Conservation (phyloP, 768 basidiomycete genomes). For the Ephemerocybe angulata region DNA sequence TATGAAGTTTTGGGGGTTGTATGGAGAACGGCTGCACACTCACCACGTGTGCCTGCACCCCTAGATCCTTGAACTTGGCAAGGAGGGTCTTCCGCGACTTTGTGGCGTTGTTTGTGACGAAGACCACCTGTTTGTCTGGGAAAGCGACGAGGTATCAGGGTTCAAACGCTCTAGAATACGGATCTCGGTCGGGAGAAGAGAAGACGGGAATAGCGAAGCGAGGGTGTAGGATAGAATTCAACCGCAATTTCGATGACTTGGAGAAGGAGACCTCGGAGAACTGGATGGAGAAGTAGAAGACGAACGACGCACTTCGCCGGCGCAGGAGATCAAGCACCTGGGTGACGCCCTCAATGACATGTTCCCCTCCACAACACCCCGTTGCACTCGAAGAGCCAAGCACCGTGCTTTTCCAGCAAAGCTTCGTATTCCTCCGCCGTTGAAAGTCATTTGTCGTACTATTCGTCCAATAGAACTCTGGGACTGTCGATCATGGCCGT, state of each 20-base stretch:
- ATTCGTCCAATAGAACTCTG: neutral
- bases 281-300: slow-evolving; percentile 1
- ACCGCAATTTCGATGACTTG: no score
- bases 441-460: slow-evolving; percentile 33
- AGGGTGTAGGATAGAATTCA: no score
- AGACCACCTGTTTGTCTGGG: slow-evolving; percentile 85
- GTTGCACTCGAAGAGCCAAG: slow-evolving; percentile 96
- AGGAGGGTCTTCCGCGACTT: slow-evolving; percentile 89
- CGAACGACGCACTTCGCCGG: slow-evolving; percentile 53
- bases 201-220: no score
- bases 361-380: slow-evolving; percentile 92
- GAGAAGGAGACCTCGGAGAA: no score
- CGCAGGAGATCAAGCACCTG: slow-evolving; percentile 75
- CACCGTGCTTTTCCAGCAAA: slow-evolving; percentile 70
- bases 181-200: no score
- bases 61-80: slow-evolving; percentile 86
- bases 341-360: slow-evolving; percentile 70
- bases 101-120: slow-evolving; percentile 97
- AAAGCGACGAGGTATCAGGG: no score
- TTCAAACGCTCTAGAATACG: no score
- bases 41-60: slow-evolving; percentile 81
- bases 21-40: slow-evolving; percentile 26
- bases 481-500: no score
- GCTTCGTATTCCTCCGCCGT: slow-evolving; percentile 42
- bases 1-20: slow-evolving; percentile 1